Percentiles rank a stretch among this genome's conserved stretches.
These are phyloP conservation scores for Fusarium tjaetaba DNA, from an alignment of 2,329 filamentous ascomycete species.

Conservation along the genomic window DNA sequence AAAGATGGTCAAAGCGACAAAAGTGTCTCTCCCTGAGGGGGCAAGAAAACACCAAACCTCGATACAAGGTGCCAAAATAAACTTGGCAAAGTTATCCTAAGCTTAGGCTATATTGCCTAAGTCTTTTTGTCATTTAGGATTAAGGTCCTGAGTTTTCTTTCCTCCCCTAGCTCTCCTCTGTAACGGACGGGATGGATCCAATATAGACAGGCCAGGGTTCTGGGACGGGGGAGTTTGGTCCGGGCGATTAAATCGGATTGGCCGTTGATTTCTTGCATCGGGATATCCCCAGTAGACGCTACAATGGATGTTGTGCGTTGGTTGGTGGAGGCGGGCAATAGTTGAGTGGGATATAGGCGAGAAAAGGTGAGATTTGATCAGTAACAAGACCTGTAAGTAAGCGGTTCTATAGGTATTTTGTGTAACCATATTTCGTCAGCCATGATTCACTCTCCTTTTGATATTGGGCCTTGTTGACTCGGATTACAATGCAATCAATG, in stretches of 20 bases:
- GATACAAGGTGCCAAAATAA: too few relatives aligned
- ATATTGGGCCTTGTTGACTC: background rate
- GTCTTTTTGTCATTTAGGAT: too few relatives aligned
- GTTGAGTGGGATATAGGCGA: background rate
- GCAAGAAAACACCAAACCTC: too few relatives aligned
- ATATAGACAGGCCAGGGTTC: background rate
- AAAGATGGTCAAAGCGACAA: background rate
- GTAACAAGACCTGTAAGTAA: background rate
- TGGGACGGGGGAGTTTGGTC: background rate
- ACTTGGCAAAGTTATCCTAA: too few relatives aligned
- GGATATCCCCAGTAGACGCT: background rate
- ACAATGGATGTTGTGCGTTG: constrained; percentile 9
- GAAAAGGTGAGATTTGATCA: background rate
- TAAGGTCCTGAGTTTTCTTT: too few relatives aligned
- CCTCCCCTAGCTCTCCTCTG: background rate
- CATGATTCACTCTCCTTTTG: background rate
- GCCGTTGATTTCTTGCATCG: constrained; percentile 13
- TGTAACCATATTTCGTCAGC: background rate
- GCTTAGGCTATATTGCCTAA: too few relatives aligned
- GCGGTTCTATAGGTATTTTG: background rate
- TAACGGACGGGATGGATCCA: too few relatives aligned
- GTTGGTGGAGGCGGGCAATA: background rate
- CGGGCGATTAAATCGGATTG: background rate
- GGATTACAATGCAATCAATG: background rate
- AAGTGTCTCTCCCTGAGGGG: background rate